Percentiles rank a stretch among this genome's conserved stretches.
Evolutionary conservation across 257 asterid species (phyloP).

Genomic region (Catharanthus roseus): DNA sequence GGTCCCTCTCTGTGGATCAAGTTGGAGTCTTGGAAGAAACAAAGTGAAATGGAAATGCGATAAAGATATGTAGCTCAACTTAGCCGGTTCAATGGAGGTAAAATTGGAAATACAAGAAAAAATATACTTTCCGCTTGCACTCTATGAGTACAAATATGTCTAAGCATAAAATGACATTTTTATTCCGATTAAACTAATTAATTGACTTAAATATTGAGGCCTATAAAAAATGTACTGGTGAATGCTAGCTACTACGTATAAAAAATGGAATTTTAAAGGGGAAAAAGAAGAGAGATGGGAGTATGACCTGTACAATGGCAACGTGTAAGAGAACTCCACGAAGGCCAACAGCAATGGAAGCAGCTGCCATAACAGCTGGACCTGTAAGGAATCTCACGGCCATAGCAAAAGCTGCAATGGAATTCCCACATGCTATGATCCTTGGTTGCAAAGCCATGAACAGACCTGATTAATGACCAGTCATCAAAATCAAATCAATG

Average conservation of each 20-base stretch:
- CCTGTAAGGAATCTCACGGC: slow-evolving; percentile 98
- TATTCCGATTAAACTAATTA: no score
- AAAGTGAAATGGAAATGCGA: not conserved
- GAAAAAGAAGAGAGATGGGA: not conserved
- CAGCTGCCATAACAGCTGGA: slow-evolving; percentile 99
- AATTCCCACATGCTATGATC: slow-evolving; percentile 97
- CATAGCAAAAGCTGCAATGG: slow-evolving; percentile 80
- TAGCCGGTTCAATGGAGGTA: no score
- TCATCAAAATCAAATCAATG: slow-evolving; percentile 11
- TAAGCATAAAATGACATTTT: no score
- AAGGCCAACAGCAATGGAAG: slow-evolving; percentile 96
- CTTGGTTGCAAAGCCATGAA: slow-evolving; percentile 98
- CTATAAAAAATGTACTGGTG: no score
- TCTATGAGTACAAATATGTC: no score
- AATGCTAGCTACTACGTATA: not conserved
- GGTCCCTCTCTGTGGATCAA: slow-evolving; percentile 1
- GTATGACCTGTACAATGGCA: slow-evolving; percentile 84
- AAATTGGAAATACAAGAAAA: no score
- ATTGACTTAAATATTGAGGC: no score
- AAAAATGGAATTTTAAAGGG: not conserved
- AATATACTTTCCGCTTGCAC: no score
- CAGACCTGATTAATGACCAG: no score
- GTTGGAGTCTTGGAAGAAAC: not conserved
- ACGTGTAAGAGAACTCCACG: slow-evolving; percentile 83
- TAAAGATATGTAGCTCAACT: no score